phyloP scores from a whole-genome alignment of 257 asterid species.

The Oldenlandia corymbosa region DNA sequence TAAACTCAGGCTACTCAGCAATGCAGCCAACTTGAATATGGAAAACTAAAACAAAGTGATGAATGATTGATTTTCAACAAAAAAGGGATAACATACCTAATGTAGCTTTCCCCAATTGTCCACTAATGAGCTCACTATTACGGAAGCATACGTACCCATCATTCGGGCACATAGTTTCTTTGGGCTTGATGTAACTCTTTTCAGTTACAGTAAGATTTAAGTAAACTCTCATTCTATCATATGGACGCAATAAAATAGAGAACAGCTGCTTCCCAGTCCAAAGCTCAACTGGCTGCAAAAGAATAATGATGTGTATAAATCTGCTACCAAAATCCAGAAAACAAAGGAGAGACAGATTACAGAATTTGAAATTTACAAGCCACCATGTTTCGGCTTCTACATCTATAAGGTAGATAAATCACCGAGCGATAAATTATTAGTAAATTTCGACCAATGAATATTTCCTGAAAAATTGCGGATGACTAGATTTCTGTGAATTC shows the following conservation, averaged over 20 bases:
- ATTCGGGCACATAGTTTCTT: conserved; percentile 73
- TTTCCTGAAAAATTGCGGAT: background rate
- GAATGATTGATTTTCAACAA: background rate
- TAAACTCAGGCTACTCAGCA: background rate
- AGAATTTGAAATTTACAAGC: background rate
- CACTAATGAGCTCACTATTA: conserved; percentile 87
- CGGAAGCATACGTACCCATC: conserved; percentile 92
- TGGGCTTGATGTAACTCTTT: conserved; percentile 45
- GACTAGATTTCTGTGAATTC: background rate
- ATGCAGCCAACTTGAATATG: background rate
- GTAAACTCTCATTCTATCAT: conserved; percentile 71
- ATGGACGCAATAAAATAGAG: conserved; percentile 67
- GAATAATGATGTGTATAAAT: background rate
- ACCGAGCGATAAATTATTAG: too few species aligned
- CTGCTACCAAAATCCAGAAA: background rate
- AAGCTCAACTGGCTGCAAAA: conserved; percentile 81
- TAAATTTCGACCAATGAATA: too few species aligned
- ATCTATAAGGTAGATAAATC: too few species aligned
- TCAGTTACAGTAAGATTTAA: conserved; percentile 77
- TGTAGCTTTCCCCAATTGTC: conserved; percentile 97
- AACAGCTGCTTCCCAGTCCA: conserved; percentile 98
- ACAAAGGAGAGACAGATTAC: background rate
- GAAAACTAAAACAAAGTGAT: background rate
- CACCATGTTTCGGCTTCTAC: background rate
- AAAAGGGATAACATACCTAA: conserved; percentile 51